Conservation (phyloP, 164 flowering plant genomes). For the Santalum album region DNA sequence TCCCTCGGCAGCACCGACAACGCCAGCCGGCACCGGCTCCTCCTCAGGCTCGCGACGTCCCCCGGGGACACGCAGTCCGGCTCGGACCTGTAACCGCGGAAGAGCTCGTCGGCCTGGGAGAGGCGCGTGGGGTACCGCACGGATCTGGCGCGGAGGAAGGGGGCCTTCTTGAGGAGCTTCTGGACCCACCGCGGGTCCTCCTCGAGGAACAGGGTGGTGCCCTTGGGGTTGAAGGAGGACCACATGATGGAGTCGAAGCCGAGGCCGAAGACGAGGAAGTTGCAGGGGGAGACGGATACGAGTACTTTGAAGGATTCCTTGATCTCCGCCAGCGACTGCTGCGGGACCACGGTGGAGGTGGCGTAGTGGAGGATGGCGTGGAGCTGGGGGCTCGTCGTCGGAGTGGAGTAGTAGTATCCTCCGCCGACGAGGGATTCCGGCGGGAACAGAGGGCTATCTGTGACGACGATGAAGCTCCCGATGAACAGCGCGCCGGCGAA, state of each 20-base stretch:
- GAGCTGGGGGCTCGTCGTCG: background rate
- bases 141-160: background rate
- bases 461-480: slow-evolving; percentile 7
- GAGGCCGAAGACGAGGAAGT: slow-evolving; percentile 2
- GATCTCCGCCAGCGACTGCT: background rate
- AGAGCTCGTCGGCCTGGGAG: background rate
- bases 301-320: background rate
- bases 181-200: background rate
- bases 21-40: background rate
- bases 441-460: slow-evolving; percentile 7
- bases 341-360: background rate
- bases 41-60: background rate
- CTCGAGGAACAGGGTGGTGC: slow-evolving; percentile 1
- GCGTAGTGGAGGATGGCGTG: slow-evolving; percentile 5
- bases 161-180: background rate
- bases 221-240: background rate
- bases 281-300: background rate
- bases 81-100: background rate
- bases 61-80: background rate
- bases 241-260: background rate
- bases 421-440: slow-evolving; percentile 1
- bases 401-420: background rate
- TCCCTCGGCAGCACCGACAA: background rate
- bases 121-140: background rate
- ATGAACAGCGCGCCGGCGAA: background rate